These are phyloP conservation scores for Penicillium fuscoglaucum DNA, from an alignment of 2,329 filamentous ascomycete genomes.

Conservation along the genomic window DNA sequence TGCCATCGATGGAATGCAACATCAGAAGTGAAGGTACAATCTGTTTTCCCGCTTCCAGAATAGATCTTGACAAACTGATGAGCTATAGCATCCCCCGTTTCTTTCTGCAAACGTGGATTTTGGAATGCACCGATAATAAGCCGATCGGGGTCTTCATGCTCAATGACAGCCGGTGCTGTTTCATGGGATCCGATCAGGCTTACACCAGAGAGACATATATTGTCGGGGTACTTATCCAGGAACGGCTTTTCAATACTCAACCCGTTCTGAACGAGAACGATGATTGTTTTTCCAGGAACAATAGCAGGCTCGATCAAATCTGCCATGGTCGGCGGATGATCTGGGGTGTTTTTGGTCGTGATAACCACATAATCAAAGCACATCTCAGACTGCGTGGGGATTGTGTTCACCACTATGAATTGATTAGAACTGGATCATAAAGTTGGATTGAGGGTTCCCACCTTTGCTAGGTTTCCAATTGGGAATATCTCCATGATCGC, in stretches of 20 bases:
- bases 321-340: neutral
- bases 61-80: slow-evolving; percentile 40
- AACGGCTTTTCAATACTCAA: slow-evolving; percentile 62
- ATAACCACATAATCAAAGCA: neutral
- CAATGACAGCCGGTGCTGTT: slow-evolving; percentile 47
- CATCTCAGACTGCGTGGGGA: neutral
- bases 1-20: slow-evolving; percentile 32
- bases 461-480: slow-evolving; percentile 30
- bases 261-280: slow-evolving; percentile 62
- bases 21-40: slow-evolving; percentile 40
- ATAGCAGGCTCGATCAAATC: slow-evolving; percentile 53
- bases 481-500: slow-evolving; percentile 5
- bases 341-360: neutral
- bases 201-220: slow-evolving; percentile 55
- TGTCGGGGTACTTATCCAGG: slow-evolving; percentile 51
- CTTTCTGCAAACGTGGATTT: slow-evolving; percentile 26
- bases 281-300: slow-evolving; percentile 51
- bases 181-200: slow-evolving; percentile 55
- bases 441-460: too few species aligned
- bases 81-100: too few species aligned
- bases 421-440: too few species aligned
- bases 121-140: slow-evolving; percentile 54
- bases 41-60: slow-evolving; percentile 46
- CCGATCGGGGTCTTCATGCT: slow-evolving; percentile 54
- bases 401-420: too few species aligned